phyloP scores from a whole-genome alignment of 2,329 filamentous ascomycete species.

The Acrodontium crateriforme region DNA sequence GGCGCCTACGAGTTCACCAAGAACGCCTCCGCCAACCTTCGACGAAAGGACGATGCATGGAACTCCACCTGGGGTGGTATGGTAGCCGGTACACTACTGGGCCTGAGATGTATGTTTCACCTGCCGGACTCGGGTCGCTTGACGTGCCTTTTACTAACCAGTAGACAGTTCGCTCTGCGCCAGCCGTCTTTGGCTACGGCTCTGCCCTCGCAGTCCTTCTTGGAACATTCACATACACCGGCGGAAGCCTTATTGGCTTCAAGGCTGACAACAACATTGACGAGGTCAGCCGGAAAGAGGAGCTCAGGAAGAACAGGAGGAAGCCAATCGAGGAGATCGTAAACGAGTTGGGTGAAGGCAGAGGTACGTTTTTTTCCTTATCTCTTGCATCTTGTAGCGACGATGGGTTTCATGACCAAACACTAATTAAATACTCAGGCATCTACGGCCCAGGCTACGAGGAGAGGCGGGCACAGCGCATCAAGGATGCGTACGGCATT shows the following conservation, averaged over 20 bases:
- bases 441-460: conserved; percentile 72
- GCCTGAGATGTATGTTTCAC: conserved; percentile 51
- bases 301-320: conserved; percentile 58
- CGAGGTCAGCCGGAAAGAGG: conserved; percentile 65
- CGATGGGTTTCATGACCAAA: not conserved
- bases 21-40: conserved; percentile 67
- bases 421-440: conserved; percentile 41
- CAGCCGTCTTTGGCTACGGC: conserved; percentile 57
- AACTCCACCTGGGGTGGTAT: conserved; percentile 67
- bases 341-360: conserved; percentile 68
- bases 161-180: conserved; percentile 42
- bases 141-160: not conserved
- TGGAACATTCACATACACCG: conserved; percentile 54
- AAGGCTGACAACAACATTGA: conserved; percentile 45
- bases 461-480: conserved; percentile 64
- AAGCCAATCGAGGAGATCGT: conserved; percentile 67
- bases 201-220: conserved; percentile 43
- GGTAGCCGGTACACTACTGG: conserved; percentile 57
- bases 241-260: conserved; percentile 45
- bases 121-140: not conserved
- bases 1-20: conserved; percentile 66
- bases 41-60: conserved; percentile 67
- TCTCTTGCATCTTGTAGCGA: not conserved
- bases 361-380: conserved; percentile 45
- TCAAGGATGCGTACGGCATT: conserved; percentile 79